Percentiles rank a stretch among this genome's conserved stretches.
Conservation (phyloP, 768 basidiomycete genomes). For the Auricularia sp. region DNA sequence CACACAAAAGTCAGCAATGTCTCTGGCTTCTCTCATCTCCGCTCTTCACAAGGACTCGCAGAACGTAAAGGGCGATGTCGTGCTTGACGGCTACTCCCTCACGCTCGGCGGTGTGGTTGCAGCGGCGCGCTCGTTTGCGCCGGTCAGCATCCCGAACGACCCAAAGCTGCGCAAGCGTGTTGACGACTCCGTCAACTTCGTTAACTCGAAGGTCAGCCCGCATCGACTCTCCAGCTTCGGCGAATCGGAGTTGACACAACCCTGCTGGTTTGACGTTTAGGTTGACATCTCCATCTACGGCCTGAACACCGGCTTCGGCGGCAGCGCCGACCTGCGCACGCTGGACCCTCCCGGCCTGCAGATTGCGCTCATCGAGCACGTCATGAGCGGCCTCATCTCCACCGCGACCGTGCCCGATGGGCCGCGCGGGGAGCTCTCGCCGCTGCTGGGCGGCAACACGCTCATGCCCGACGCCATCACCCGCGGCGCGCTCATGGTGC, state of each 20-base stretch:
- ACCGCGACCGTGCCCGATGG: constrained; percentile 43
- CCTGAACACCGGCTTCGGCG: constrained; percentile 79
- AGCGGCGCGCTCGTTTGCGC: constrained; percentile 50
- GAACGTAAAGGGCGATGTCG: constrained; percentile 26
- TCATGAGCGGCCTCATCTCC: background rate
- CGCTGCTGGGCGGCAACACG: constrained; percentile 18
- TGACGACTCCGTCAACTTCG: background rate
- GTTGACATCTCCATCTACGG: constrained; percentile 70
- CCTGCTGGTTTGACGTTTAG: constrained; percentile 26
- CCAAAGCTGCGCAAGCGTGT: background rate
- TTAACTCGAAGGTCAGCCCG: background rate
- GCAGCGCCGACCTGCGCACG: constrained; percentile 39
- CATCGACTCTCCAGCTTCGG: background rate
- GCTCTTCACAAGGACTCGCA: background rate
- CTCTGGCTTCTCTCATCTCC: background rate
- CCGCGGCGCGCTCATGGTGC: constrained; percentile 29
- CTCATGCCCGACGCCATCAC: constrained; percentile 81
- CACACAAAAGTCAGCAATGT: no score
- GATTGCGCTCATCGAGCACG: constrained; percentile 1
- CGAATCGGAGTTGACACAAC: background rate
- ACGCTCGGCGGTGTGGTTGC: constrained; percentile 71
- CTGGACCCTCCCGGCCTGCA: constrained; percentile 9
- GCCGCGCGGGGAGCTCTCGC: constrained; percentile 64
- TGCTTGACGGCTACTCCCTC: constrained; percentile 60
- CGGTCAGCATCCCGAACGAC: background rate